Evolutionary conservation across 2,329 filamentous ascomycete species (phyloP).

Genomic region (Penicillium sp.): DNA sequence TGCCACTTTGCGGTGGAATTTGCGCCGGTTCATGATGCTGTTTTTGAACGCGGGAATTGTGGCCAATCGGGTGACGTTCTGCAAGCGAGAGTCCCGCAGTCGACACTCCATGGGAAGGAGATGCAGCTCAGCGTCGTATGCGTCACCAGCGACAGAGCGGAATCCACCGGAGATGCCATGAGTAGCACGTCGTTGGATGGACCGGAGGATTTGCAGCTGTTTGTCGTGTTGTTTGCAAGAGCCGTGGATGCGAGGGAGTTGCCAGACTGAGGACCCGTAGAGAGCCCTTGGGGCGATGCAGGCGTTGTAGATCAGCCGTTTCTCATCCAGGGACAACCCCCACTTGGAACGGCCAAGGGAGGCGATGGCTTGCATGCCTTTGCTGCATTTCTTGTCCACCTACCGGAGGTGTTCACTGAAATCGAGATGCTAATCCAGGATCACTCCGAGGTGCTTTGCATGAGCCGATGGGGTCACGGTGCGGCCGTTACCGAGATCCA

Average conservation of each 20-base stretch:
- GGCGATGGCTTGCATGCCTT: too few species aligned
- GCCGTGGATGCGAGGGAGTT: background rate
- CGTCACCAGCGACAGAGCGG: constrained; percentile 5
- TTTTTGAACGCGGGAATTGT: constrained; percentile 1
- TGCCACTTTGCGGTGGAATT: too few species aligned
- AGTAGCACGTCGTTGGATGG: constrained; percentile 1
- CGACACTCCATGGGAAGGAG: constrained; percentile 4
- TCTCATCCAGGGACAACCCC: too few species aligned
- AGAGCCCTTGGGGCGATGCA: background rate
- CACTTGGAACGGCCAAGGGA: too few species aligned
- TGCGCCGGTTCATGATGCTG: too few species aligned
- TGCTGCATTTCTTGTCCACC: too few species aligned
- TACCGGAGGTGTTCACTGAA: too few species aligned
- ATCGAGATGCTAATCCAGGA: too few species aligned
- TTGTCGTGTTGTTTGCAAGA: constrained; percentile 1
- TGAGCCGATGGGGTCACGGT: background rate
- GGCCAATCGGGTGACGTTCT: too few species aligned
- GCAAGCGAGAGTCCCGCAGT: constrained; percentile 4
- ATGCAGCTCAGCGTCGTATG: constrained; percentile 4
- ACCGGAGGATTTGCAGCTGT: background rate
- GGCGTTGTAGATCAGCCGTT: too few species aligned
- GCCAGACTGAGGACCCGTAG: background rate
- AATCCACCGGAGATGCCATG: constrained; percentile 1
- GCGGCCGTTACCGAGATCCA: too few species aligned
- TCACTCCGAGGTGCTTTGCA: too few species aligned